These are phyloP conservation scores for Musa beccarii DNA, from an alignment of 176 grass and related monocot genomes.

Conservation along the genomic window DNA sequence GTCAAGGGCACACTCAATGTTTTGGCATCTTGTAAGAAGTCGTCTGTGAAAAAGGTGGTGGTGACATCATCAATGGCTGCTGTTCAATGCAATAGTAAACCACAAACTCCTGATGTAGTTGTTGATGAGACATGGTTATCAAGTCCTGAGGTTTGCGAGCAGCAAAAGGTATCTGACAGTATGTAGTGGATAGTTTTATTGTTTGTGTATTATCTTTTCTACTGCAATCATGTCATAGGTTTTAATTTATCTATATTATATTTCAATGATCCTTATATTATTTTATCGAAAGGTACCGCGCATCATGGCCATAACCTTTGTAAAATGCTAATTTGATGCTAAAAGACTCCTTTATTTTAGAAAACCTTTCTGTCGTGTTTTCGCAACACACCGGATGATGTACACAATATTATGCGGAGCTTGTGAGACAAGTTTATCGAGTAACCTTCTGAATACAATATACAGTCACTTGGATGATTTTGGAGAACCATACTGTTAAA, in stretches of 20 bases:
- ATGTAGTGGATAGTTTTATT: neutral
- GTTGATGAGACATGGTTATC: constrained; percentile 36
- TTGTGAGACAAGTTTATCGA: neutral
- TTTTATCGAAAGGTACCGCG: neutral
- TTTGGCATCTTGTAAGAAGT: constrained; percentile 20
- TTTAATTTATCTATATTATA: neutral
- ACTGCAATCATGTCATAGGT: neutral
- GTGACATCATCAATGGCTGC: constrained; percentile 33
- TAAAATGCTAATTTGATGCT: neutral
- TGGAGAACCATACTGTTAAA: neutral
- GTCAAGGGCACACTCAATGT: constrained; percentile 38
- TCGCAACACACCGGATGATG: no score
- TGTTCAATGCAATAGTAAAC: neutral
- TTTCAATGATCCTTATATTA: neutral
- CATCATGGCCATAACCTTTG: neutral
- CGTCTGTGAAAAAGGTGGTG: constrained; percentile 27
- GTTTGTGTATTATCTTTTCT: neutral
- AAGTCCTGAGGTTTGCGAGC: constrained; percentile 9
- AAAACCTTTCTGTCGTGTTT: no score
- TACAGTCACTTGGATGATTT: neutral
- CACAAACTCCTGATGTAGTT: constrained; percentile 20
- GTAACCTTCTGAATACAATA: neutral
- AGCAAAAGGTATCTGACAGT: constrained; percentile 8
- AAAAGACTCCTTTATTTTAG: no score
- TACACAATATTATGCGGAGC: no score